Evolutionary conservation across 495 filamentous ascomycete species (phyloP).

Genomic region (Zalerion maritima): DNA sequence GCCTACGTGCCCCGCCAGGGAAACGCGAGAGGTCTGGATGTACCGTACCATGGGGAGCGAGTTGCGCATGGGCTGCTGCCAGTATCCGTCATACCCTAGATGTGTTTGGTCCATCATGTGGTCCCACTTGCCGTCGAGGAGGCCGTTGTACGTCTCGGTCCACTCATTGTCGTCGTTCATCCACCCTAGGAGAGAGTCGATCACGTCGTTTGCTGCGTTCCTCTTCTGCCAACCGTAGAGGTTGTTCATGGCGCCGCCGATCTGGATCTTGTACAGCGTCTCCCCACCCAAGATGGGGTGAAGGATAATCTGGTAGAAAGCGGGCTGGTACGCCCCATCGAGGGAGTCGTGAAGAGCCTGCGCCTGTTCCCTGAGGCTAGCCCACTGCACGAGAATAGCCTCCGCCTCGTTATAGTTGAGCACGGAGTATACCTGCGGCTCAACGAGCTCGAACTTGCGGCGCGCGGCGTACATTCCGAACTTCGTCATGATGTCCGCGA

Average conservation of each 20-base stretch:
- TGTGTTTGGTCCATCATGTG: constrained; percentile 55
- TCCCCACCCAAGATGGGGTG: constrained; percentile 51
- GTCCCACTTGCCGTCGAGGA: constrained; percentile 58
- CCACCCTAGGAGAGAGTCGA: constrained; percentile 39
- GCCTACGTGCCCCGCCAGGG: constrained; percentile 48
- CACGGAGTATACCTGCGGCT: constrained; percentile 45
- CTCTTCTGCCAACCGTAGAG: constrained; percentile 50
- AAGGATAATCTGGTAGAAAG: constrained; percentile 57
- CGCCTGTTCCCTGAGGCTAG: constrained; percentile 34
- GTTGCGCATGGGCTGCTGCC: constrained; percentile 63
- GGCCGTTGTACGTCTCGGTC: constrained; percentile 44
- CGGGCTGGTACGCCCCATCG: constrained; percentile 27
- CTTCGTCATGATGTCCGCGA: constrained; percentile 40
- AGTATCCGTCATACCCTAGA: constrained; percentile 37
- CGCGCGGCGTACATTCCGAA: constrained; percentile 48
- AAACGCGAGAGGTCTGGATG: constrained; percentile 39
- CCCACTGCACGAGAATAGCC: constrained; percentile 47
- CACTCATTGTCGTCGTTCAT: constrained; percentile 50
- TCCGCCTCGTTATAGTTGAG: constrained; percentile 64
- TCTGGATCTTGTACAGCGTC: constrained; percentile 46
- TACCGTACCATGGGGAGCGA: constrained; percentile 44
- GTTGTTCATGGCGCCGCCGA: constrained; percentile 44
- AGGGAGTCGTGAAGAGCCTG: constrained; percentile 42
- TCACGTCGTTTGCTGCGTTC: constrained; percentile 47
- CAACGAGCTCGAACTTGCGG: constrained; percentile 56